Evolutionary conservation across 441 rosid species (phyloP).

Genomic region (Sinapis alba): DNA sequence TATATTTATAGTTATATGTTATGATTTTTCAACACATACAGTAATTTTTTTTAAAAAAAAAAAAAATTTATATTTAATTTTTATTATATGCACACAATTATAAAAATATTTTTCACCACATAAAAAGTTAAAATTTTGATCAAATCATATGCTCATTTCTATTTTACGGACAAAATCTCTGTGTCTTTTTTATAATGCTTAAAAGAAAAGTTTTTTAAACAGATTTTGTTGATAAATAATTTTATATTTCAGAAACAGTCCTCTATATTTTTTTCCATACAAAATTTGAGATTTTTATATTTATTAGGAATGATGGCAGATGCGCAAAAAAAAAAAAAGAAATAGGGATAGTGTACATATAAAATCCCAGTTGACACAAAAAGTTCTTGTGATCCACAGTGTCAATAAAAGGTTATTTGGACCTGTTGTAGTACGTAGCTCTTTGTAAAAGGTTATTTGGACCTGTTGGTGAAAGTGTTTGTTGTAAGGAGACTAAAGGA

Average conservation of each 20-base stretch:
- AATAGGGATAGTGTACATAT: background rate
- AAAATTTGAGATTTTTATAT: too few species aligned
- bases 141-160: background rate
- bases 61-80: too few species aligned
- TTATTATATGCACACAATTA: background rate
- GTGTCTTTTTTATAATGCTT: background rate
- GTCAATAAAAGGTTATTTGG: background rate
- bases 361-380: background rate
- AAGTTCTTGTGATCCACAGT: too few species aligned
- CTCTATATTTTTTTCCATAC: too few species aligned
- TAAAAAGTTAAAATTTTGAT: background rate
- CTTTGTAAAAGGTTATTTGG: background rate
- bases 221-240: background rate
- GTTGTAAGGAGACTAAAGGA: background rate
- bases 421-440: too few species aligned
- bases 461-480: background rate
- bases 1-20: background rate
- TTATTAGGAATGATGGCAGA: background rate
- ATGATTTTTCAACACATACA: background rate
- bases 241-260: background rate
- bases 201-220: background rate
- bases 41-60: too few species aligned
- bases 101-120: background rate
- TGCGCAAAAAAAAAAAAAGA: background rate
- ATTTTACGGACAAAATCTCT: background rate